phyloP scores from a whole-genome alignment of 2,329 filamentous ascomycete species.

The Phyllosticta capitalensis region DNA sequence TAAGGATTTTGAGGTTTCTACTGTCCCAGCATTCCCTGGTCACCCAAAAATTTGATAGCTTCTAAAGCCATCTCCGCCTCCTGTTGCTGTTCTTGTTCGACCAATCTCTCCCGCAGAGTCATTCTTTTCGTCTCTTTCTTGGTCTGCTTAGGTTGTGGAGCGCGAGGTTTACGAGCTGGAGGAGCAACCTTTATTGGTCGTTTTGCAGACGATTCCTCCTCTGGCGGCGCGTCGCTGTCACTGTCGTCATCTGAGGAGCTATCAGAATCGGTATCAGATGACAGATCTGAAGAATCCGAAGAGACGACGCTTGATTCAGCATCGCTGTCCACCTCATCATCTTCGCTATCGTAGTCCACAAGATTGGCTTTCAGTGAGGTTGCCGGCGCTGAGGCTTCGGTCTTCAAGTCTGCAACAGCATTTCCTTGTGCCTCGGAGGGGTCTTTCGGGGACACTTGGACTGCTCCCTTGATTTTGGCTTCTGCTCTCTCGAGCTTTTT shows the following conservation, averaged over 20 bases:
- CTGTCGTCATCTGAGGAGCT: slow-evolving; percentile 14
- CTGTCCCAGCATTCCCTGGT: slow-evolving; percentile 19
- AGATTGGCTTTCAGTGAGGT: slow-evolving; percentile 17
- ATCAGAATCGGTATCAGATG: slow-evolving; percentile 13
- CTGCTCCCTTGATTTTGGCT: slow-evolving; percentile 12
- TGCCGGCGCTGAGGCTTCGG: neutral
- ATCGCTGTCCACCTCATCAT: slow-evolving; percentile 14
- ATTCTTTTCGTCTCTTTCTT: slow-evolving; percentile 4
- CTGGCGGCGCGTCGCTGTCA: slow-evolving; percentile 28
- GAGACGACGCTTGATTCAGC: slow-evolving; percentile 23
- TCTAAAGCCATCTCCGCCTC: slow-evolving; percentile 33
- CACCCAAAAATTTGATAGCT: slow-evolving; percentile 39
- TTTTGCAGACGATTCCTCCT: slow-evolving; percentile 24
- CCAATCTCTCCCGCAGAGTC: slow-evolving; percentile 17
- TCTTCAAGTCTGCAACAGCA: neutral
- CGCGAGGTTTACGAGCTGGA: slow-evolving; percentile 2
- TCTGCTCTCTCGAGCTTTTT: slow-evolving; percentile 22
- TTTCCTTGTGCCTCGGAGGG: neutral
- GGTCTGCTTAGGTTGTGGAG: slow-evolving; percentile 9
- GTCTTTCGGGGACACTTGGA: neutral
- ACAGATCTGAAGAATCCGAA: slow-evolving; percentile 16
- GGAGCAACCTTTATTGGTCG: slow-evolving; percentile 9
- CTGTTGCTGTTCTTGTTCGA: slow-evolving; percentile 37
- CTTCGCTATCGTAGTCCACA: slow-evolving; percentile 25
- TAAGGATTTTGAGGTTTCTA: neutral